These are phyloP conservation scores for Jamesozyma rosinii DNA, from an alignment of 805 yeast species.

Conservation along the genomic window DNA sequence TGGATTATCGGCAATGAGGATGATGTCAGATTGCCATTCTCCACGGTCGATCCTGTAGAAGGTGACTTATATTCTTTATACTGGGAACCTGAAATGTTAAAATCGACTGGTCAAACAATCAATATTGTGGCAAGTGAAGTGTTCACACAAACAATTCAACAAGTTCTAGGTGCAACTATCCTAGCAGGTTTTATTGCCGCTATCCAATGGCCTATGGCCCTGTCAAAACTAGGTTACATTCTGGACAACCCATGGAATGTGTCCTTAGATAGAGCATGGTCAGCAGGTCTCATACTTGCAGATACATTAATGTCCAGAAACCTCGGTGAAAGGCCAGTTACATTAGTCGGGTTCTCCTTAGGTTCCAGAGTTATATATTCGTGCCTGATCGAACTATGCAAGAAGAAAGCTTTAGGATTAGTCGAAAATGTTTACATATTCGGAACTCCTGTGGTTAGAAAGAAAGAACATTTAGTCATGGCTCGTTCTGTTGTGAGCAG, in stretches of 20 bases:
- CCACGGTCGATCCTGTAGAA: slow-evolving; percentile 95
- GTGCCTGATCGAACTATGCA: slow-evolving; percentile 77
- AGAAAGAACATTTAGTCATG: slow-evolving; percentile 63
- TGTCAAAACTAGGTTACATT: slow-evolving; percentile 79
- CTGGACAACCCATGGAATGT: slow-evolving; percentile 98
- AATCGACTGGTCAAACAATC: slow-evolving; percentile 93
- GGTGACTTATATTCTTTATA: slow-evolving; percentile 86
- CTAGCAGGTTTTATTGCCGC: slow-evolving; percentile 87
- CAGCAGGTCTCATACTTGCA: slow-evolving; percentile 84
- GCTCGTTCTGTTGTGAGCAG: slow-evolving; percentile 87
- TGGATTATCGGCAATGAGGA: slow-evolving; percentile 96
- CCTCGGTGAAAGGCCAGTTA: slow-evolving; percentile 85
- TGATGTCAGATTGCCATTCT: slow-evolving; percentile 92
- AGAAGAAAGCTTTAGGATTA: slow-evolving; percentile 76
- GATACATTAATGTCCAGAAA: slow-evolving; percentile 82
- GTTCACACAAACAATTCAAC: slow-evolving; percentile 86
- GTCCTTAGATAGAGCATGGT: slow-evolving; percentile 93
- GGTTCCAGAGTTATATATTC: slow-evolving; percentile 91
- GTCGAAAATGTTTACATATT: slow-evolving; percentile 80
- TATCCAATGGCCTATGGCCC: slow-evolving; percentile 82
- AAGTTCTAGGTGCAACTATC: slow-evolving; percentile 84
- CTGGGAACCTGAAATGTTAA: slow-evolving; percentile 98
- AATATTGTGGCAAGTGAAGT: slow-evolving; percentile 89
- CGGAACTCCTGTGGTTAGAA: slow-evolving; percentile 81
- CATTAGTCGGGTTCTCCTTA: slow-evolving; percentile 84